These are phyloP conservation scores for Trichoderma lentiforme DNA, from an alignment of 2,329 filamentous ascomycete genomes.

Conservation along the genomic window DNA sequence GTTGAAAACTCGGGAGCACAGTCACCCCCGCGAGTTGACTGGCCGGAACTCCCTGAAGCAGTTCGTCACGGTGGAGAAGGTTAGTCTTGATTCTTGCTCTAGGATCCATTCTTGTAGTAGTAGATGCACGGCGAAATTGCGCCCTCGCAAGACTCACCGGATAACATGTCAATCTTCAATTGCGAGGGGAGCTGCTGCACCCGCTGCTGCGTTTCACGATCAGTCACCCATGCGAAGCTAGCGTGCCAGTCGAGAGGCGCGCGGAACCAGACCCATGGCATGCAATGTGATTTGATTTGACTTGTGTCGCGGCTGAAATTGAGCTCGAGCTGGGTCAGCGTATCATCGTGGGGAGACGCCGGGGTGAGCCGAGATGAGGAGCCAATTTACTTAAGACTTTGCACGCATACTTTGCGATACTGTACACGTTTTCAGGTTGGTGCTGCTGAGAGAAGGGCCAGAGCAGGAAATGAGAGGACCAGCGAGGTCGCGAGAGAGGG, in stretches of 20 bases:
- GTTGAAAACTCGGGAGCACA: background rate
- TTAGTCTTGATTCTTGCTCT: background rate
- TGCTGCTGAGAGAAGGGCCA: background rate
- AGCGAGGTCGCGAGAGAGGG: background rate
- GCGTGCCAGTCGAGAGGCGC: background rate
- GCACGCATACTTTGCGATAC: background rate
- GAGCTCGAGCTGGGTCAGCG: constrained; percentile 16
- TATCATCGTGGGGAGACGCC: constrained; percentile 15
- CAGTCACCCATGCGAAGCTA: constrained; percentile 4
- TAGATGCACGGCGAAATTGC: constrained; percentile 1
- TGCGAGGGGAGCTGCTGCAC: constrained; percentile 4
- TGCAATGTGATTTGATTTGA: background rate
- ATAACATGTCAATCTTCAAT: background rate
- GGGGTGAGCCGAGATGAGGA: constrained; percentile 17
- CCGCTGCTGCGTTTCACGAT: constrained; percentile 15
- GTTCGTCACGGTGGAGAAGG: background rate
- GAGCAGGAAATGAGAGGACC: background rate
- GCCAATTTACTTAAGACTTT: constrained; percentile 9
- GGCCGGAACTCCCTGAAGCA: background rate
- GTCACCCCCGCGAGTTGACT: background rate
- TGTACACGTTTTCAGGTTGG: background rate
- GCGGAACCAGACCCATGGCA: constrained; percentile 11
- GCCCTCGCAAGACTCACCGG: background rate
- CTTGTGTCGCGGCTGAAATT: constrained; percentile 8
- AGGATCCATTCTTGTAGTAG: background rate